These are phyloP conservation scores for Fagopyrum esculentum DNA, from an alignment of 148 eudicot species.

Conservation along the genomic window DNA sequence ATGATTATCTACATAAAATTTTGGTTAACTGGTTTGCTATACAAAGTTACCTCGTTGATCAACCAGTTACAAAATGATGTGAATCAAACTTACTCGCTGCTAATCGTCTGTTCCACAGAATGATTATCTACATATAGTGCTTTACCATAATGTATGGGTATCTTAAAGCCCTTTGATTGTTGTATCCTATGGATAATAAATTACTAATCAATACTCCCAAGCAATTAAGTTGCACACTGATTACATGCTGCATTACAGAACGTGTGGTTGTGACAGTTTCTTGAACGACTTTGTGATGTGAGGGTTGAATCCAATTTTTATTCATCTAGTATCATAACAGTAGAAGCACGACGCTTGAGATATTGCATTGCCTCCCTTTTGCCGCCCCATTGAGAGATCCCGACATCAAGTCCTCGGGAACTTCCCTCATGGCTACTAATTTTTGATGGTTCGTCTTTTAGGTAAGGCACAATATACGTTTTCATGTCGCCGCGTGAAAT, in stretches of 20 bases:
- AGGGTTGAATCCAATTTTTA: background rate
- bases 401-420: background rate
- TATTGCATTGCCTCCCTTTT: background rate
- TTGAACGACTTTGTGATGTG: constrained; percentile 11
- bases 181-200: background rate
- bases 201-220: background rate
- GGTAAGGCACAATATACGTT: constrained; percentile 67
- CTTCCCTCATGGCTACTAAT: background rate
- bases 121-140: too few species aligned
- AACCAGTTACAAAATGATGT: too few species aligned
- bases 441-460: constrained; percentile 24
- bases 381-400: background rate
- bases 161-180: too few species aligned
- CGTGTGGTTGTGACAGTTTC: background rate
- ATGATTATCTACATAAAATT: too few species aligned
- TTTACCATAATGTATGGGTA: too few species aligned
- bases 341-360: background rate
- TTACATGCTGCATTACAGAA: background rate
- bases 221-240: background rate
- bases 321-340: background rate
- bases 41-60: too few species aligned
- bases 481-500: constrained; percentile 48
- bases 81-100: too few species aligned
- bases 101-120: too few species aligned
- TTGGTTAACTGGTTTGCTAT: too few species aligned